Base-by-base conservation (phyloP, 129 eudicot species). In the Ambrosia trifida region DNA sequence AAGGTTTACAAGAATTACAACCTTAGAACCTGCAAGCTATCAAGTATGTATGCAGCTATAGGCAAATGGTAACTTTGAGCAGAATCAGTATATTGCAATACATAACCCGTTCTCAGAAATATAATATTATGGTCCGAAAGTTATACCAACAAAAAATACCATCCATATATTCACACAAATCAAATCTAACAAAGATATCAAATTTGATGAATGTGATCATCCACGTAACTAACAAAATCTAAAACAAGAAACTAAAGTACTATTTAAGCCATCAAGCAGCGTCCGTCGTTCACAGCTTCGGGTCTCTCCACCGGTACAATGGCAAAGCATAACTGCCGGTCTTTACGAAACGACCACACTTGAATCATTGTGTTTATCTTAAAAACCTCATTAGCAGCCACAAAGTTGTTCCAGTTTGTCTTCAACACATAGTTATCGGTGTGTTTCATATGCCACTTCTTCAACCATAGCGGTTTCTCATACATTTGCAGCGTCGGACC, bases 261-360 rank as follows among this genome's bases (percentile, higher is more conserved):
- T 6, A n/a, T 53, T 6, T 20, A 53, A 18, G 60, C 11, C 12
- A 9, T 19, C 32, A 18, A 7, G 14, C 60, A 8, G 4, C 60
- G 4, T 40, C n/a, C 9, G 1, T 40, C 9, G 2, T 40, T 40
- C 44, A 40, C 11, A 38, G 10, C 43, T 3, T 24, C 16, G 7
- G 63, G 63, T 38, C 33, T 38, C 69, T 64, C 28, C 14, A 64
- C 69, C 0, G 50, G 47, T 64, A 43, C 11, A 58, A 72, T n/a
- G 31, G 68, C 68, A 32, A 72, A 59, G n/a, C 56, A 72, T 65
- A 60, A 31, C 2, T 61, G 11, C n/a, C 12, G 13, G 24, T 59
- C 13, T 28, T 14, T 30, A 3, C 76, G 68, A 59, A 58, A 59
- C 68, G 76, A 31, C 68, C 76, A 72, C 17, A 72, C 76, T 46